These are phyloP conservation scores for Neopestalotiopsis sp. DNA, from an alignment of 2,329 filamentous ascomycete species.

Conservation along the genomic window DNA sequence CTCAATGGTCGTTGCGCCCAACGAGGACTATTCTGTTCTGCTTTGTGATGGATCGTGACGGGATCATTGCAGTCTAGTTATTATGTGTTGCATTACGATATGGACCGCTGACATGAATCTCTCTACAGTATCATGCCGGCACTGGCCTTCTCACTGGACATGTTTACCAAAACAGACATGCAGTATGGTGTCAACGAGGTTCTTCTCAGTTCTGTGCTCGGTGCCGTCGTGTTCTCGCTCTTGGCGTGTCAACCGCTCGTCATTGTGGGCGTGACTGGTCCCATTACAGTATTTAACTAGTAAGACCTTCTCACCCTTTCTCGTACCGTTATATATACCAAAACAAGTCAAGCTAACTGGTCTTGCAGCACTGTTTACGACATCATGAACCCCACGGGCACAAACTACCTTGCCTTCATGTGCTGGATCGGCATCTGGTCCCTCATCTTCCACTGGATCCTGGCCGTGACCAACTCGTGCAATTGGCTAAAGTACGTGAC, in stretches of 20 bases:
- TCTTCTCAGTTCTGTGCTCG: constrained; percentile 83
- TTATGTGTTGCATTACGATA: not conserved
- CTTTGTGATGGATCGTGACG: not conserved
- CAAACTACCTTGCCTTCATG: constrained; percentile 89
- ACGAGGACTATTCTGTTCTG: not conserved
- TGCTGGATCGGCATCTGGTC: constrained; percentile 92
- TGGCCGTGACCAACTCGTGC: constrained; percentile 85
- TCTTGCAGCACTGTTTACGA: constrained; percentile 76
- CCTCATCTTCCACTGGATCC: constrained; percentile 81
- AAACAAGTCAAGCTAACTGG: constrained; percentile 11
- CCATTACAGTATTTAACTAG: constrained; percentile 94
- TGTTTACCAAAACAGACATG: constrained; percentile 87
- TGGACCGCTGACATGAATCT: not conserved
- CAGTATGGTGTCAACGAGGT: constrained; percentile 93
- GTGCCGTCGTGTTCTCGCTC: constrained; percentile 79
- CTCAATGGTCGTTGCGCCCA: not conserved
- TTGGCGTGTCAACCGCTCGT: constrained; percentile 85
- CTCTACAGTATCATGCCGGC: constrained; percentile 77
- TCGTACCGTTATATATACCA: constrained; percentile 14
- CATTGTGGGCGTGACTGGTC: constrained; percentile 89
- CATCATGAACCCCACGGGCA: constrained; percentile 78
- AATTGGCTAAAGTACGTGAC: constrained; percentile 90
- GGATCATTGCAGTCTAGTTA: no score
- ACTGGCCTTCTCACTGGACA: constrained; percentile 87
- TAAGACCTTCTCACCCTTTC: constrained; percentile 36